These are phyloP conservation scores for Jimgerdemannia flammicorona DNA, from an alignment of 192 early-diverging fungal genomes.

Conservation along the genomic window DNA sequence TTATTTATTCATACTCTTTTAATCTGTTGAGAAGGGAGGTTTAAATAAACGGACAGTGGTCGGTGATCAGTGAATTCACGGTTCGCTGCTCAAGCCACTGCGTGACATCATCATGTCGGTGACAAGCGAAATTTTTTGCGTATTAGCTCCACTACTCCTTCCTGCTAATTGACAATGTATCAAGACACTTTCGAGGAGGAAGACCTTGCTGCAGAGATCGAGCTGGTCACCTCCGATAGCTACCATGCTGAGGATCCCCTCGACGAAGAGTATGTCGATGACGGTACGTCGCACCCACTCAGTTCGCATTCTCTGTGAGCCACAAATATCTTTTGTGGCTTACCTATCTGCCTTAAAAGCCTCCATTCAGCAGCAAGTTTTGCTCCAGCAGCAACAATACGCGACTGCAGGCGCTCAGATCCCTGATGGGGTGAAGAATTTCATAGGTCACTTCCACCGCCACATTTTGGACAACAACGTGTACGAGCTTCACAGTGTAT, in stretches of 20 bases:
- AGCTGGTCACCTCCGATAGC: constrained; percentile 37
- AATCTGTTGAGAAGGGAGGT: too few relatives aligned
- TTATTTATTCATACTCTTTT: too few relatives aligned
- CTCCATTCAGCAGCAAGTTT: constrained; percentile 5
- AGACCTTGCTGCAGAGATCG: constrained; percentile 57
- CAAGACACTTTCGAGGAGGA: constrained; percentile 47
- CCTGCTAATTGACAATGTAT: constrained; percentile 18
- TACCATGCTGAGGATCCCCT: constrained; percentile 31
- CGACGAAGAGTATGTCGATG: constrained; percentile 44
- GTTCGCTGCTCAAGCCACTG: too few relatives aligned
- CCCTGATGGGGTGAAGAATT: constrained; percentile 83
- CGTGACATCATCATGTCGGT: too few relatives aligned
- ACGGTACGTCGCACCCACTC: constrained; percentile 9
- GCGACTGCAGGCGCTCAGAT: constrained; percentile 47
- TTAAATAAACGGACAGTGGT: too few relatives aligned
- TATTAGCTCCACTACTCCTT: too few relatives aligned
- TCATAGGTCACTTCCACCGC: constrained; percentile 77
- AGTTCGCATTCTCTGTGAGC: not conserved
- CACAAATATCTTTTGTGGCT: constrained; percentile 12
- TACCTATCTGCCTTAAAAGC: constrained; percentile 1
- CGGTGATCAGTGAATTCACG: too few relatives aligned
- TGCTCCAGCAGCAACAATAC: constrained; percentile 20
- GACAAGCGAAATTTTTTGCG: too few relatives aligned
- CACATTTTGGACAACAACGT: constrained; percentile 77
- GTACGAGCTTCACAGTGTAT: constrained; percentile 83